These are phyloP conservation scores for Pleurozium schreberi DNA, from an alignment of 225 moss, liverwort and hornwort genomes.

Conservation along the genomic window DNA sequence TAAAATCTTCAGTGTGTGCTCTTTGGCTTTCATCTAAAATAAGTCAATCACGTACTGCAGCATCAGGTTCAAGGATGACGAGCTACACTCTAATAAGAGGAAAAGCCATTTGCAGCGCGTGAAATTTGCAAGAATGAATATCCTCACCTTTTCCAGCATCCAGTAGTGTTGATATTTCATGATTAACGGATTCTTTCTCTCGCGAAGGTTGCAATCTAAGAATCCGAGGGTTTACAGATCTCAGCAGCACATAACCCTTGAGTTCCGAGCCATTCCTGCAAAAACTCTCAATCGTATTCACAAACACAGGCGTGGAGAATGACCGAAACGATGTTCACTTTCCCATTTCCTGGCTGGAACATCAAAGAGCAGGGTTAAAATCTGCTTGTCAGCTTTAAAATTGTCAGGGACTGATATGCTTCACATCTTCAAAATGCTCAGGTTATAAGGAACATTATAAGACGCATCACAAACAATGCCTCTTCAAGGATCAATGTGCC, in stretches of 20 bases:
- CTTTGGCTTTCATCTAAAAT: not conserved
- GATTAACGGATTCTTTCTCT: not conserved
- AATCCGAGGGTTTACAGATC: not conserved
- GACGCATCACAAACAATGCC: not conserved
- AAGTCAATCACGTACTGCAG: not conserved
- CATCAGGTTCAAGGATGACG: not conserved
- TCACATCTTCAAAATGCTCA: not conserved
- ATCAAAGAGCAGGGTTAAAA: not conserved
- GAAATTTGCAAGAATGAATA: not conserved
- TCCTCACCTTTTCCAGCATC: not conserved
- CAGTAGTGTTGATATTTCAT: not conserved
- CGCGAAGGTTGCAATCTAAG: not conserved
- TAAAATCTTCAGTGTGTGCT: not conserved
- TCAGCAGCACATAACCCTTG: not conserved
- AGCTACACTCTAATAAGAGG: not conserved
- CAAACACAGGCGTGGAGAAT: not conserved
- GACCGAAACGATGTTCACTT: not conserved
- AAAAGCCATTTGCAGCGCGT: not conserved
- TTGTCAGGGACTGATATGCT: not conserved
- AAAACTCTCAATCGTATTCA: not conserved
- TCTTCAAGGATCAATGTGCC: not conserved
- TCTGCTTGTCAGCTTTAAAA: not conserved
- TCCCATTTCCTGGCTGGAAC: not conserved
- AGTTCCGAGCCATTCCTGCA: not conserved
- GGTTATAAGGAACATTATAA: not conserved